Evolutionary conservation across 2,329 filamentous ascomycete genomes (phyloP), one percentile per base, ranked within the genome.

Genomic region (Beauveria varroae): DNA sequence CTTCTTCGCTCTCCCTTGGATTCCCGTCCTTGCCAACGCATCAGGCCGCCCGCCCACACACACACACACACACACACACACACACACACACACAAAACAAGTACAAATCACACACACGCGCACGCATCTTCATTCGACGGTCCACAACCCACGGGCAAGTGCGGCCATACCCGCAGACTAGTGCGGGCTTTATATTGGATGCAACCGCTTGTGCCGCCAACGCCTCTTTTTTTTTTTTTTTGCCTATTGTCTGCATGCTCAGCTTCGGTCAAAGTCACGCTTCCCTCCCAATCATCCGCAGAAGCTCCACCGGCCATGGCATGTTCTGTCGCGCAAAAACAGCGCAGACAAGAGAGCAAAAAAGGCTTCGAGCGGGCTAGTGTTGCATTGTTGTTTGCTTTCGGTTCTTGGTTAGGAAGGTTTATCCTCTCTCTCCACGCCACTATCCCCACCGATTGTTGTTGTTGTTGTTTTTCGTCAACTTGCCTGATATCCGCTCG

Each of bases 121-220:
- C 30, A 34, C 30, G 37, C 44, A 22, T 28, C 28, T 16, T 30
- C 37, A 43, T 43, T 58, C 20, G 49, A 49, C 47, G 57, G 52
- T 59, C 57, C 57, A 59, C 57, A 30, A 8, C 47, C n/a, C 26
- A n/a, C 26, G 47, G 47, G 26, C 44, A 49, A 18, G 28, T 50
- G 44, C 57, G 47, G 57, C 41, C 47, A 52, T n/a, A 43, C 57
- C 57, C 57, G 57, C 57, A 52, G n/a, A 46, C 44, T 58, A 58
- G 44, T 58, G 55, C 55, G 28, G 55, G 55, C 20, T 57, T 34
- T 34, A 34, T 50, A 57, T 50, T 59, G 47, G 47, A 44, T 59
- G 57, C 57, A 52, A 24, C 46, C 57, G 57, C 57, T 51, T 20
- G 57, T 59, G 57, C 57, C 46, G 57, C 57, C 57, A 52, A 22